Percentiles rank a stretch among this genome's conserved stretches.
Evolutionary conservation across 1,284 basidiomycete genomes (phyloP).

Genomic region (Sporisorium exsertum): DNA sequence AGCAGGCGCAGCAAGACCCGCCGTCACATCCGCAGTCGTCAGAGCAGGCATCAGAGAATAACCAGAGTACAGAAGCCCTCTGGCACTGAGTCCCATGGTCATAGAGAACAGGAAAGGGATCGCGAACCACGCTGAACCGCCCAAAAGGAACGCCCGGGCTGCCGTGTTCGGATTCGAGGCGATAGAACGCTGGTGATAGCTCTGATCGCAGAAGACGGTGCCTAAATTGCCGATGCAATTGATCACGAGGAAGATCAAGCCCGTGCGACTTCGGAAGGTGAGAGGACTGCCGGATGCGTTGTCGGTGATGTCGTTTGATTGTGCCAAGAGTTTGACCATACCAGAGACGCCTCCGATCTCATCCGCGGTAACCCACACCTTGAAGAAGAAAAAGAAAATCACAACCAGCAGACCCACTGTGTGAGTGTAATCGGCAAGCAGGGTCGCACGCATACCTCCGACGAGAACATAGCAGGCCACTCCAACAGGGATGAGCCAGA

Average conservation of each 20-base stretch:
- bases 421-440: constrained; percentile 67
- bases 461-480: constrained; percentile 63
- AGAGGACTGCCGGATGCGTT: constrained; percentile 77
- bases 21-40: constrained; percentile 51
- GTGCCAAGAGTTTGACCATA: constrained; percentile 72
- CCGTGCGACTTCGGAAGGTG: constrained; percentile 85
- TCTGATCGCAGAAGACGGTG: constrained; percentile 78
- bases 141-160: constrained; percentile 87
- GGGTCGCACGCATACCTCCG: constrained; percentile 65
- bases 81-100: constrained; percentile 74
- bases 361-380: constrained; percentile 77
- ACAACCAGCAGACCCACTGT: constrained; percentile 62
- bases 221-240: constrained; percentile 73
- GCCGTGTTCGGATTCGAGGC: constrained; percentile 84
- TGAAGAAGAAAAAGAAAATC: constrained; percentile 74
- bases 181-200: constrained; percentile 81
- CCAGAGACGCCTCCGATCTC: constrained; percentile 55
- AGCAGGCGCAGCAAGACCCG: constrained; percentile 65
- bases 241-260: constrained; percentile 87
- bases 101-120: constrained; percentile 76
- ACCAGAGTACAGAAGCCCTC: constrained; percentile 70
- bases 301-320: constrained; percentile 72
- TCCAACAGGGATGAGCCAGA: constrained; percentile 64
- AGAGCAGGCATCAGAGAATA: constrained; percentile 56
- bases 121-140: constrained; percentile 81